Percentiles rank a stretch among this genome's conserved stretches.
These are phyloP conservation scores for Saccharomyces hybrid DNA, from an alignment of 1,139 yeast species.

Conservation along the genomic window DNA sequence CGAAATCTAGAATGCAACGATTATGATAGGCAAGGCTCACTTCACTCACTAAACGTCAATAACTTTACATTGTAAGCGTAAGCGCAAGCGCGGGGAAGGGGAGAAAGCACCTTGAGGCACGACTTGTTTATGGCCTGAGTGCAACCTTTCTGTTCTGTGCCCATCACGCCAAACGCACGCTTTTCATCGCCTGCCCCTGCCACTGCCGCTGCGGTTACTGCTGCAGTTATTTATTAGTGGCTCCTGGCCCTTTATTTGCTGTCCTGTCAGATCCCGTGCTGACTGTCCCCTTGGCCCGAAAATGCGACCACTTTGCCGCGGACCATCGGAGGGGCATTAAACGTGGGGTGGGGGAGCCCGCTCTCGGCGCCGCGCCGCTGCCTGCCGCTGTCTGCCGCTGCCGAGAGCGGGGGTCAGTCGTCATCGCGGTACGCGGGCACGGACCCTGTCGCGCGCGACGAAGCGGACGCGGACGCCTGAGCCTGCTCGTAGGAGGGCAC, in stretches of 20 bases:
- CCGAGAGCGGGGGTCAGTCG: conserved; percentile 1
- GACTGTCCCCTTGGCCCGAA: not conserved
- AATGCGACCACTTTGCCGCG: not conserved
- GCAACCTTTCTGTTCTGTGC: too few relatives aligned
- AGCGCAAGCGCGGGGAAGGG: not conserved
- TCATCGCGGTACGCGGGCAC: not conserved
- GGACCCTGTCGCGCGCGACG: not conserved
- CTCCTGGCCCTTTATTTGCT: not conserved
- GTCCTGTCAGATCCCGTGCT: not conserved
- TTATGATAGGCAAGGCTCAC: not conserved
- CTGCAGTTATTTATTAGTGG: not conserved
- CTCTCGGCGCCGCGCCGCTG: not conserved
- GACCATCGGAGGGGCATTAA: not conserved
- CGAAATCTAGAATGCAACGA: not conserved
- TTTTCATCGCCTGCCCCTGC: not conserved
- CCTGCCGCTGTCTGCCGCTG: not conserved
- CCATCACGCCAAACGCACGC: not conserved
- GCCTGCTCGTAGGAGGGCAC: not conserved
- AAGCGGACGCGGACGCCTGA: not conserved
- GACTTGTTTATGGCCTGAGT: not conserved
- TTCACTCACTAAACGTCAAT: not conserved
- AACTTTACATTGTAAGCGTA: not conserved
- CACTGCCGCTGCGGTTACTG: too few relatives aligned
- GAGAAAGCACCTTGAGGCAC: not conserved
- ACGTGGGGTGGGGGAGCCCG: not conserved